Evolutionary conservation across 176 grass and related monocot genomes (phyloP).

Genomic region (Tuctoria greenei): DNA sequence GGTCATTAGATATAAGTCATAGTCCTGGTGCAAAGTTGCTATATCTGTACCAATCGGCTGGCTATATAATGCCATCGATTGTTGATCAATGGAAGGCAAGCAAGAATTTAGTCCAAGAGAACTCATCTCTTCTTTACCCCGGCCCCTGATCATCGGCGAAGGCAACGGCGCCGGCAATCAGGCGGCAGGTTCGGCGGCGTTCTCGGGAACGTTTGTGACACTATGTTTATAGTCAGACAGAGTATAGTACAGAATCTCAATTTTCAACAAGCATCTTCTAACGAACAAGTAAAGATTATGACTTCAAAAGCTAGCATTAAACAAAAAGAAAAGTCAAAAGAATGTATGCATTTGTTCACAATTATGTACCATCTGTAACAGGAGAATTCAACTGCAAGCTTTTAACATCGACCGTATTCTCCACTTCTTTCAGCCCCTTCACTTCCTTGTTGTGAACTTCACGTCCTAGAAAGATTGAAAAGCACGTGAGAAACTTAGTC

Average conservation of each 20-base stretch:
- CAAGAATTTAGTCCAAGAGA: too few relatives aligned
- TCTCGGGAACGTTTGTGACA: too few relatives aligned
- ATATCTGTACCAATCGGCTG: too few relatives aligned
- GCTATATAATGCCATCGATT: too few relatives aligned
- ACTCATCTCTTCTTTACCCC: too few relatives aligned
- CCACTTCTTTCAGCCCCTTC: conserved; percentile 37
- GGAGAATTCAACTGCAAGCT: conserved; percentile 28
- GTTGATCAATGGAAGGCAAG: too few relatives aligned
- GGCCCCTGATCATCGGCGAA: too few relatives aligned
- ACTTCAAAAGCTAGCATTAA: background rate
- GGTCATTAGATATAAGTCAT: too few relatives aligned
- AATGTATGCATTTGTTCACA: background rate
- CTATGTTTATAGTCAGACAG: background rate
- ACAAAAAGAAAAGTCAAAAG: conserved; percentile 18
- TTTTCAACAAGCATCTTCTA: background rate
- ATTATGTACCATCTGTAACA: conserved; percentile 37
- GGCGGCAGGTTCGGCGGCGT: too few relatives aligned
- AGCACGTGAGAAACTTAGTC: conserved; percentile 7
- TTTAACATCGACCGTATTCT: conserved; percentile 24
- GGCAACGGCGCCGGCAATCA: too few relatives aligned
- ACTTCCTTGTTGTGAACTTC: conserved; percentile 35
- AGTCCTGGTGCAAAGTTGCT: too few relatives aligned
- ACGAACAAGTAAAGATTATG: background rate
- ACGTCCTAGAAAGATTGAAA: conserved; percentile 34
- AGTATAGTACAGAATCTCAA: background rate